Percentiles rank a stretch among this genome's conserved stretches.
Evolutionary conservation across 306 rosid species (phyloP).

Genomic region (Inga oerstediana): DNA sequence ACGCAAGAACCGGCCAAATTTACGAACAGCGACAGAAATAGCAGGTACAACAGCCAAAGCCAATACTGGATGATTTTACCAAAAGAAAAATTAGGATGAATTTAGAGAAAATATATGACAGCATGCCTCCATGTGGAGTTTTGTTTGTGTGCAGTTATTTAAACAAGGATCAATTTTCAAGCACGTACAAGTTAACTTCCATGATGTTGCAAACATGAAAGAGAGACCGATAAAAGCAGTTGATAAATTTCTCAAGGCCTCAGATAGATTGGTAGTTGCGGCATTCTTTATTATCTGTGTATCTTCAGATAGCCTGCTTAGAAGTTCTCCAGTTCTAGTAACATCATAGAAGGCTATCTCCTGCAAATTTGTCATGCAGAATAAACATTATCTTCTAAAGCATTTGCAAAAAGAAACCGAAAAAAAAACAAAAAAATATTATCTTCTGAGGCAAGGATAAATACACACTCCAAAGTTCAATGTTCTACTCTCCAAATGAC

Average conservation of each 20-base stretch:
- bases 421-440: too few relatives aligned
- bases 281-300: conserved; percentile 86
- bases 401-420: neutral
- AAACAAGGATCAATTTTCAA: conserved; percentile 23
- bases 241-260: conserved; percentile 71
- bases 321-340: conserved; percentile 83
- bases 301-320: conserved; percentile 87
- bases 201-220: conserved; percentile 80
- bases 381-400: conserved; percentile 14
- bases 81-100: conserved; percentile 28
- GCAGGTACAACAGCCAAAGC: conserved; percentile 77
- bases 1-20: conserved; percentile 80
- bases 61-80: conserved; percentile 50
- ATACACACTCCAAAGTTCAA: neutral
- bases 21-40: conserved; percentile 72
- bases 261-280: conserved; percentile 89
- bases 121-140: neutral
- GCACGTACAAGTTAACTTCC: conserved; percentile 76
- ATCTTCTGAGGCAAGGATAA: conserved; percentile 4
- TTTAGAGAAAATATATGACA: neutral
- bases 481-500: conserved; percentile 5
- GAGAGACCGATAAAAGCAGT: conserved; percentile 70
- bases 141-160: conserved; percentile 1
- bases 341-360: conserved; percentile 88
- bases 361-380: conserved; percentile 45